Percentiles rank a stretch among this genome's conserved stretches.
Evolutionary conservation across 2,329 filamentous ascomycete species (phyloP).

Genomic region (Penicillium sp.): DNA sequence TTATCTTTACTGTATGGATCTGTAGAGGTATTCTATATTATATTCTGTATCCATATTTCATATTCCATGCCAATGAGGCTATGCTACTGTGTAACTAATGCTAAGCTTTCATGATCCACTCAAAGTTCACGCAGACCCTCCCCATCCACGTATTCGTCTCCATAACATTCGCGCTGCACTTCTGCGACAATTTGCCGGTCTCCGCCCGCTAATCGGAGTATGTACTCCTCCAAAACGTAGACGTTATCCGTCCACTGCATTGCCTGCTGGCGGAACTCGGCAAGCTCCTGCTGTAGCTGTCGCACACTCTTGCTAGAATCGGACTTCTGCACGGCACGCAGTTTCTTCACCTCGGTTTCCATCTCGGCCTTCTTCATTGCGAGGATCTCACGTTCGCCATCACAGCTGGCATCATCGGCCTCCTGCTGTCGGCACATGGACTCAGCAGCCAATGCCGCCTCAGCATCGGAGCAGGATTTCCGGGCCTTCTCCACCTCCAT

Average conservation of each 20-base stretch:
- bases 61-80: no score
- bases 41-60: no score
- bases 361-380: conserved; percentile 22
- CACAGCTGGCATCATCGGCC: conserved; percentile 9
- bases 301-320: conserved; percentile 30
- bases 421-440: conserved; percentile 30
- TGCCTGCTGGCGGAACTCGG: conserved; percentile 29
- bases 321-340: conserved; percentile 34
- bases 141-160: conserved; percentile 53
- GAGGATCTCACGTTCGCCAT: conserved; percentile 20
- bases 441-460: conserved; percentile 37
- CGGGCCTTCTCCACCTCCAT: conserved; percentile 29
- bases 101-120: conserved; percentile 11
- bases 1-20: neutral
- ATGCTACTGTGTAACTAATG: no score
- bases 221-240: conserved; percentile 40
- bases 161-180: conserved; percentile 47
- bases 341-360: conserved; percentile 27
- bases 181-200: conserved; percentile 44
- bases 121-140: conserved; percentile 42
- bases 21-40: no score
- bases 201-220: conserved; percentile 35
- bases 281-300: conserved; percentile 32
- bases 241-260: conserved; percentile 44
- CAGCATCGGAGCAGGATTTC: conserved; percentile 28